These are phyloP conservation scores for Dothideomycetes sp. DNA, from an alignment of 2,329 filamentous ascomycete species.

Conservation along the genomic window DNA sequence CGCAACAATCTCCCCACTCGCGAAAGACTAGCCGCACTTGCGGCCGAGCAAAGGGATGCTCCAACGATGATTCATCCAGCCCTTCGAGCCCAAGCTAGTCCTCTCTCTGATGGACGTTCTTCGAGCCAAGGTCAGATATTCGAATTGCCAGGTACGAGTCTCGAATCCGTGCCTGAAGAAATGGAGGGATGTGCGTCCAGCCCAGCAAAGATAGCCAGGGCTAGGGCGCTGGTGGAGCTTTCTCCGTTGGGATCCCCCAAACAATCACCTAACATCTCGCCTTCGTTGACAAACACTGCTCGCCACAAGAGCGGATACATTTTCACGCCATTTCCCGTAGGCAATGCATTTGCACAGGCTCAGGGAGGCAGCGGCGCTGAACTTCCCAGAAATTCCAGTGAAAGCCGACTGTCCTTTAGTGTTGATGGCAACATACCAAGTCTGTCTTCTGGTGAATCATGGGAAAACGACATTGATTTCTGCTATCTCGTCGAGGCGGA, in stretches of 20 bases:
- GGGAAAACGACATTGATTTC: slow-evolving; percentile 56
- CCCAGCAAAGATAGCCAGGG: not conserved
- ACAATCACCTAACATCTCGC: not conserved
- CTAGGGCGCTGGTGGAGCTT: slow-evolving; percentile 4
- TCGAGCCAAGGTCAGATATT: slow-evolving; percentile 22
- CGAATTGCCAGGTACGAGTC: slow-evolving; percentile 27
- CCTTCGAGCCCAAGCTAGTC: slow-evolving; percentile 3
- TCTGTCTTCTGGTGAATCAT: slow-evolving; percentile 35
- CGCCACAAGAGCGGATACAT: slow-evolving; percentile 1
- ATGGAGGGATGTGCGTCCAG: slow-evolving; percentile 26
- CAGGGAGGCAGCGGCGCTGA: slow-evolving; percentile 1
- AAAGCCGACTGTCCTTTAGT: slow-evolving; percentile 6
- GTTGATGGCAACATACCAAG: slow-evolving; percentile 15
- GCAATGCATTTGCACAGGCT: slow-evolving; percentile 11
- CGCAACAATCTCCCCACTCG: slow-evolving; percentile 18
- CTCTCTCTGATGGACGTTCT: slow-evolving; percentile 6
- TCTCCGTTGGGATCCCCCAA: not conserved
- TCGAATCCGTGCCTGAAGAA: slow-evolving; percentile 40
- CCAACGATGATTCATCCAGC: slow-evolving; percentile 15
- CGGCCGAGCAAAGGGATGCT: slow-evolving; percentile 13
- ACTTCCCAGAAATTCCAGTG: slow-evolving; percentile 3
- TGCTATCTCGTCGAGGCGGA: slow-evolving; percentile 54
- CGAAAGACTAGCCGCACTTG: slow-evolving; percentile 8
- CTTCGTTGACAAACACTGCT: not conserved
- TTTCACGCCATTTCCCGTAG: slow-evolving; percentile 5